Percentiles rank a stretch among this genome's conserved stretches.
phyloP scores from a whole-genome alignment of 2,329 filamentous ascomycete genomes.

The Zalaria sp. region DNA sequence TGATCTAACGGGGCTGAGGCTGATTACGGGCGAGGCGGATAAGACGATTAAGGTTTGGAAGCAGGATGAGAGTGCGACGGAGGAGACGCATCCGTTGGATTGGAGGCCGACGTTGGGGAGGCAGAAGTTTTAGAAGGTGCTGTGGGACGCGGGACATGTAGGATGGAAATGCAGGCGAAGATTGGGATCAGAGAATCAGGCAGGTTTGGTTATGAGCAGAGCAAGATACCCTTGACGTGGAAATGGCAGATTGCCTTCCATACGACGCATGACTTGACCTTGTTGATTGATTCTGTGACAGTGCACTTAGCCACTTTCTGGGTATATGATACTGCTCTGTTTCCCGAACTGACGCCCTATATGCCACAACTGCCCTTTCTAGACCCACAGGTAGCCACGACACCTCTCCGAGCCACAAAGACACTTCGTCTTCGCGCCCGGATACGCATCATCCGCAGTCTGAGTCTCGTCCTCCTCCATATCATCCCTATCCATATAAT shows the following conservation, averaged over 20 bases:
- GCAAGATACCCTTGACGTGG: too few species aligned
- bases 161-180: background rate
- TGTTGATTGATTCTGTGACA: too few species aligned
- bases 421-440: conserved; percentile 27
- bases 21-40: conserved; percentile 91
- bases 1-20: conserved; percentile 71
- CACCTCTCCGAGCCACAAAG: conserved; percentile 52
- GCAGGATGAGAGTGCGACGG: conserved; percentile 78
- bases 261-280: too few species aligned
- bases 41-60: conserved; percentile 98
- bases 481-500: conserved; percentile 57
- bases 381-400: conserved; percentile 52
- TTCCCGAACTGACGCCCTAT: too few species aligned
- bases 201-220: too few species aligned
- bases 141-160: background rate
- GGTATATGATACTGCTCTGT: too few species aligned
- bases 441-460: conserved; percentile 27
- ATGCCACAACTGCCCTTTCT: background rate
- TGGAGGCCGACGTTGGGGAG: conserved; percentile 76
- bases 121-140: conserved; percentile 43
- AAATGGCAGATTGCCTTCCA: too few species aligned
- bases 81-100: conserved; percentile 78
- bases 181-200: too few species aligned
- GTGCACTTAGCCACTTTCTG: too few species aligned
- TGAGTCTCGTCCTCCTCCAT: conserved; percentile 12